Evolutionary conservation across 257 asterid genomes (phyloP).

Genomic region (Ligustrum vulgare): DNA sequence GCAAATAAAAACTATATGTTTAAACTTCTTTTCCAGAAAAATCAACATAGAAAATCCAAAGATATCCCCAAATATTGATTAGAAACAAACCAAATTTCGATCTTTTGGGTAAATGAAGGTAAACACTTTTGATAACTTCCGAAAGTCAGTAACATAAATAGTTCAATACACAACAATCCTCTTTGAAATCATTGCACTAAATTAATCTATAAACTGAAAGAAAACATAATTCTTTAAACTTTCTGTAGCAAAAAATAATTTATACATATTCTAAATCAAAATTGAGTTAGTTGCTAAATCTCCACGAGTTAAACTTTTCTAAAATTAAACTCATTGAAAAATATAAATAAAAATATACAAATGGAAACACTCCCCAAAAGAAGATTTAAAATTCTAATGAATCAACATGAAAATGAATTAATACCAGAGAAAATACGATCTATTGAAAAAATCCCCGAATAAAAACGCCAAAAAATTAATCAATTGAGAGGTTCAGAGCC

Average conservation of each 20-base stretch:
- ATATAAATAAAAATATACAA: neutral
- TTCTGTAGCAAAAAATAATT: neutral
- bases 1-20: neutral
- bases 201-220: neutral
- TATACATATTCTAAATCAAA: neutral
- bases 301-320: slow-evolving; percentile 4
- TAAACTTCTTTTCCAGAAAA: neutral
- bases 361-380: slow-evolving; percentile 18
- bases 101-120: neutral
- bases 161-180: neutral
- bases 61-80: neutral
- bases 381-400: slow-evolving; percentile 17
- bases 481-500: slow-evolving; percentile 30
- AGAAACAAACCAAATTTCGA: neutral
- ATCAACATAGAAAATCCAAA: neutral
- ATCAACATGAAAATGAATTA: slow-evolving; percentile 16
- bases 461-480: slow-evolving; percentile 18
- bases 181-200: neutral
- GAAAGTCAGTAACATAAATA: neutral
- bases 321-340: slow-evolving; percentile 20
- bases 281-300: neutral
- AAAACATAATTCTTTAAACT: neutral
- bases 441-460: slow-evolving; percentile 37
- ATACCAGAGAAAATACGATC: slow-evolving; percentile 1
- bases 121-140: neutral